phyloP scores from a whole-genome alignment of 176 grass and related monocot genomes.

The Sorghum bicolor region Sorghum_bicolor_NCBIv3 NC_012870.2:6321501-6322000 shows the following conservation, averaged over 20 bases:
- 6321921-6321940: conserved; percentile 71
- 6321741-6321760: conserved; percentile 75
- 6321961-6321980: conserved; percentile 64
- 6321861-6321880: not conserved
- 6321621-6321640: conserved; percentile 94
- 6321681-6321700: not conserved
- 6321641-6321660: conserved; percentile 96
- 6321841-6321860: not conserved
- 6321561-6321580: not conserved
- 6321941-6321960: conserved; percentile 80
- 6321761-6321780: conserved; percentile 94
- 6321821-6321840: not conserved
- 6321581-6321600: conserved; percentile 9
- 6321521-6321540: not conserved
- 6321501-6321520: not conserved
- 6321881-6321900: not conserved
- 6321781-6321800: conserved; percentile 85
- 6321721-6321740: conserved; percentile 23
- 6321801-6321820: conserved; percentile 58
- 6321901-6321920: conserved; percentile 83
- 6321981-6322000: not conserved
- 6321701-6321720: not conserved
- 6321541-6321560: not conserved
- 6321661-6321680: conserved; percentile 35
- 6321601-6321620: conserved; percentile 52